Base-by-base conservation (phyloP, 2,329 filamentous ascomycete species). In the Penicillium carneum region DNA sequence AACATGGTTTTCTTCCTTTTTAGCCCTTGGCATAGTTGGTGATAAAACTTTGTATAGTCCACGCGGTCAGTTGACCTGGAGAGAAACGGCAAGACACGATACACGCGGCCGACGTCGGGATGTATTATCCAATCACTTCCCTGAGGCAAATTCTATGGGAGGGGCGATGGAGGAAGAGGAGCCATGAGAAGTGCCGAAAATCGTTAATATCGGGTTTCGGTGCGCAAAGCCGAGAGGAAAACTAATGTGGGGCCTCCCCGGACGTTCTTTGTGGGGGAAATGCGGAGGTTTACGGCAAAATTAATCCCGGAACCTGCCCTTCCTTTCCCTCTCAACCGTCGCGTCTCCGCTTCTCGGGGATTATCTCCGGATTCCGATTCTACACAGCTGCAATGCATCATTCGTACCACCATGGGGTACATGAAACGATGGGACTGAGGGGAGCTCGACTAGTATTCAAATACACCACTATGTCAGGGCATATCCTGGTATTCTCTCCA, bases 331-430 rank as follows among this genome's bases (percentile, higher is more conserved):
- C 8, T 42, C 23, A 29, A 42, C 38, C 42, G 26, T 39, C 12
- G 29, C 16, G 26, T 51, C 50, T 53, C 29, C 36, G 49, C 26
- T 18, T 43, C 9, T 74, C 74, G 74, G 72, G 62, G 59, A 71
- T 76, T 56, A 43, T 50, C 42, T 46, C 73, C 74, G 74, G 75
- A 68, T 36, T 63, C 73, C 74, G 74, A 71, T 51, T 63, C 42
- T 60, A 63, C 57, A 52, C 41, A 57, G n/a, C 14, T 46, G 16
- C 11, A 33, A 31, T 46, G 45, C 53, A 56, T 39, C 34, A 50
- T 31, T 9, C 16, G 12, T 4, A 33, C 3, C 6, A 14, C 10
- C 61, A 61, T 50, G 63, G 63, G 61, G 62, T 43, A 49, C 7
- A 14, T 12, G 26, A 11, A 4, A 29, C 31, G 29, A 57, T 18